These are phyloP conservation scores for Dioszegia crocea DNA, from an alignment of 768 basidiomycete species.

Conservation along the genomic window DNA sequence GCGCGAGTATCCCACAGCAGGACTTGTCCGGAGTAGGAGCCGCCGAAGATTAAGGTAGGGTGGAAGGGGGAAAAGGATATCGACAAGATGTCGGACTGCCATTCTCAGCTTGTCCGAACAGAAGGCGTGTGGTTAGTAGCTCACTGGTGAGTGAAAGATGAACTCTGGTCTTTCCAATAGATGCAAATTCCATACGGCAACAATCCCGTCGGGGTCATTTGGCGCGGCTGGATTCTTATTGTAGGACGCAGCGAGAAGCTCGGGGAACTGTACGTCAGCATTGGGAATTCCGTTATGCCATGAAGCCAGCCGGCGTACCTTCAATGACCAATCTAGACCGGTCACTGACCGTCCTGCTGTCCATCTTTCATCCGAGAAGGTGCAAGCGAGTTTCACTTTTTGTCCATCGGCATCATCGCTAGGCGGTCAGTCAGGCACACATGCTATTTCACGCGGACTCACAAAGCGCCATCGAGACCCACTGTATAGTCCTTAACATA, in stretches of 20 bases:
- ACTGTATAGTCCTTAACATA: slow-evolving; percentile 96
- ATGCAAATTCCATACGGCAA: slow-evolving; percentile 96
- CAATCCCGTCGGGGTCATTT: slow-evolving; percentile 95
- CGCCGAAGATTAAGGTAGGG: slow-evolving; percentile 92
- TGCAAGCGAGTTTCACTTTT: slow-evolving; percentile 86
- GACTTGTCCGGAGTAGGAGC: slow-evolving; percentile 99
- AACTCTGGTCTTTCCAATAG: slow-evolving; percentile 93
- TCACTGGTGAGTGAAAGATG: slow-evolving; percentile 93
- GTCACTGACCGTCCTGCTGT: slow-evolving; percentile 92
- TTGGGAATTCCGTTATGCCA: background rate
- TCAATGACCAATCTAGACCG: slow-evolving; percentile 95
- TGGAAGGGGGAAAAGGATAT: slow-evolving; percentile 97
- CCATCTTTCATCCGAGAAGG: slow-evolving; percentile 85
- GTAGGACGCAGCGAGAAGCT: slow-evolving; percentile 90
- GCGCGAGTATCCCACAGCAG: slow-evolving; percentile 97
- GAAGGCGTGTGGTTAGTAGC: too few relatives aligned
- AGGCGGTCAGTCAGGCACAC: background rate
- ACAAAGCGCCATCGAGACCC: slow-evolving; percentile 78
- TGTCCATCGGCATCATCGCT: slow-evolving; percentile 89
- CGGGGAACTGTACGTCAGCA: slow-evolving; percentile 69
- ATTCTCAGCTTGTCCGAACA: background rate
- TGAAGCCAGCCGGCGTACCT: slow-evolving; percentile 55
- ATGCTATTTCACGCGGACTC: slow-evolving; percentile 44
- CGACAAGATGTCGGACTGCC: slow-evolving; percentile 94
- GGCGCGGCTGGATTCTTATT: slow-evolving; percentile 92